Evolutionary conservation across 1,284 basidiomycete species (phyloP).

Genomic region (Tilletia setariae): DNA sequence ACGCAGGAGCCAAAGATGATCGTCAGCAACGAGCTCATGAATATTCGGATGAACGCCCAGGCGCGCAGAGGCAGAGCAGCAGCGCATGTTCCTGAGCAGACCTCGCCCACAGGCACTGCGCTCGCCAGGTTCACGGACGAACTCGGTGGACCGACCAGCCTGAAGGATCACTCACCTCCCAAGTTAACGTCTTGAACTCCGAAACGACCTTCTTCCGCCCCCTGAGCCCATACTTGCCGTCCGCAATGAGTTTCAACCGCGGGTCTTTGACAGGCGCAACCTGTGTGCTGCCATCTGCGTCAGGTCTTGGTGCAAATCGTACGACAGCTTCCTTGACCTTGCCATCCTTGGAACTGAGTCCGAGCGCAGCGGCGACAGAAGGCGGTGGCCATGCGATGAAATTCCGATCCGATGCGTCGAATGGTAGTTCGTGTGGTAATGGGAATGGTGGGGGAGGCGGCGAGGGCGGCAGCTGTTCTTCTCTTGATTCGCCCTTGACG

Average conservation of each 20-base stretch:
- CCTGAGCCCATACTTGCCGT: background rate
- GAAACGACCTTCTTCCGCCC: slow-evolving; percentile 14
- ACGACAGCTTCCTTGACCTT: background rate
- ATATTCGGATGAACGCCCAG: too few species aligned
- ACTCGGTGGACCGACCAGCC: too few species aligned
- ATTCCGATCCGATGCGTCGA: slow-evolving; percentile 25
- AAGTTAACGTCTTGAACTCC: background rate
- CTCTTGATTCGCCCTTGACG: background rate
- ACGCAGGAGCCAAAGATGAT: background rate
- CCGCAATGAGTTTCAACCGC: background rate
- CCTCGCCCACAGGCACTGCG: too few species aligned
- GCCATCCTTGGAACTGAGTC: background rate
- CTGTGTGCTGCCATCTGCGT: background rate
- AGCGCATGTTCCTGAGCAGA: background rate
- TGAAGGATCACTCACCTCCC: slow-evolving; percentile 12
- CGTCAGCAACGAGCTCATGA: background rate
- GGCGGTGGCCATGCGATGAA: slow-evolving; percentile 13
- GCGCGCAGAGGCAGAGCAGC: too few species aligned
- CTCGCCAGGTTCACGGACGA: too few species aligned
- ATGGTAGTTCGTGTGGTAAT: slow-evolving; percentile 34
- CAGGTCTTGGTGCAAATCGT: background rate
- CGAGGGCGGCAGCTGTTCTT: background rate
- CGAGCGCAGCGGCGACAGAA: slow-evolving; percentile 15
- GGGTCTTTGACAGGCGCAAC: background rate
- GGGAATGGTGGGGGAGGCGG: slow-evolving; percentile 15